A percentile compares a stretch with the other conserved stretches of the same genome.
These are phyloP conservation scores for Hymenoscyphus occultus DNA, from an alignment of 2,329 filamentous ascomycete species.

Conservation along the genomic window DNA sequence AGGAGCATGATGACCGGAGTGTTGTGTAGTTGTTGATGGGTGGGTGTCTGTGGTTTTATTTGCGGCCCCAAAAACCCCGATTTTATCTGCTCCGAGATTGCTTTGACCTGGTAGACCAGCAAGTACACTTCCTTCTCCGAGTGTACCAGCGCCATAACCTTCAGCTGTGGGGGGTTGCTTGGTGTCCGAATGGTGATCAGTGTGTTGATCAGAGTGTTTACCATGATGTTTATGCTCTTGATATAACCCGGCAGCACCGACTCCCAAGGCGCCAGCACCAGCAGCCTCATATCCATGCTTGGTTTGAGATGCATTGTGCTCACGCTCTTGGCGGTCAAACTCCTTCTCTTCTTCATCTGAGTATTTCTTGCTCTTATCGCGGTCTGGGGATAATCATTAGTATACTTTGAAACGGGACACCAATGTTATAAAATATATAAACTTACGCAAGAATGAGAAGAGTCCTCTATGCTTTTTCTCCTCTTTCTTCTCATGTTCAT, in stretches of 20 bases:
- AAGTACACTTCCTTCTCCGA: neutral
- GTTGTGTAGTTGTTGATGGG: neutral
- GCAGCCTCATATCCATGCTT: slow-evolving; percentile 24
- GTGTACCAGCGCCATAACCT: neutral
- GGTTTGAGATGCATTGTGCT: slow-evolving; percentile 24
- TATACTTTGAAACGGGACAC: slow-evolving; percentile 5
- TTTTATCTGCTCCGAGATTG: neutral
- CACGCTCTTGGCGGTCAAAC: slow-evolving; percentile 29
- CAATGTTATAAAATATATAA: neutral
- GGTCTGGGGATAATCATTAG: slow-evolving; percentile 20
- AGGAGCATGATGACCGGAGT: neutral
- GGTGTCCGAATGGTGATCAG: slow-evolving; percentile 5
- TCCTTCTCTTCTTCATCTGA: slow-evolving; percentile 29
- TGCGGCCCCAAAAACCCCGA: neutral
- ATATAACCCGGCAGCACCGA: slow-evolving; percentile 16
- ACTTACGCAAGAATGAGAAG: slow-evolving; percentile 30
- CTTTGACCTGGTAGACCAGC: neutral
- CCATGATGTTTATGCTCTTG: slow-evolving; percentile 19
- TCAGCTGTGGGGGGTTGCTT: neutral
- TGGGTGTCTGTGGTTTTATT: neutral
- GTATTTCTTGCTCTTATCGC: slow-evolving; percentile 32
- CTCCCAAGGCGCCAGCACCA: slow-evolving; percentile 25
- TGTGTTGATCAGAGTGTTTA: slow-evolving; percentile 20
- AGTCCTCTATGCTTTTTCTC: slow-evolving; percentile 21
- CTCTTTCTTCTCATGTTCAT: slow-evolving; percentile 15